Base-by-base conservation (phyloP, 768 basidiomycete genomes). In the Agrocybe praecox region DNA sequence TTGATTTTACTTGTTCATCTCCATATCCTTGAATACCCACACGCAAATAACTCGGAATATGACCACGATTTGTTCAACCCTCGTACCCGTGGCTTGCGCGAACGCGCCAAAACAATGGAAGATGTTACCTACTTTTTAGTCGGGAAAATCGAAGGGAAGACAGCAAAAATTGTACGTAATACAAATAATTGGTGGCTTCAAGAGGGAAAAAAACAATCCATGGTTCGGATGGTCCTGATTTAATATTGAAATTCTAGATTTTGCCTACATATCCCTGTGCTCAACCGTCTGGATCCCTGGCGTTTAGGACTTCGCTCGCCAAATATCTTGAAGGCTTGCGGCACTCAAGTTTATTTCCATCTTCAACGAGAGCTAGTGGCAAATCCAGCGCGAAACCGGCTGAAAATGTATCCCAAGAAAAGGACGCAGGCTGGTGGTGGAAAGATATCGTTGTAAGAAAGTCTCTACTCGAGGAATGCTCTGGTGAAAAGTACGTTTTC, bases 391-490 rank as follows among this genome's bases (percentile, higher is more conserved):
- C 23, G 26, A 60, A 34, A 47, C 23, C 49, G 12, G 40, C 46
- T 29, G 54, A 34, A 18, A 21, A 18, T 10, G 36, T 9, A 3
- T 8, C 42, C 12, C 70, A 70, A 29, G 49, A 12, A 45, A 32
- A 33, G 7, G 36, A 21, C 23, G 50, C 33, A 12, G 63, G 59
- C 23, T 77, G 73, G 77, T 85, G 83, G 83, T 86, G 84, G 84
- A 81, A 75, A 64, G 80, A 83, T 49, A 75, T 83, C 2, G 71
- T 83, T 4, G 81, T 84, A 3, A 74, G 83, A 24, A 84, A 80
- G 61, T 83, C 83, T 8, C 60, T 84, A 22, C 62, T 85, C 23
- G 83, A 85, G 56, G 83, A 85, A 59, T 85, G 81, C 60, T 62
- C 70, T 22, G 82, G 84, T 21, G 79, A 79, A 53, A 75, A 75